Base-by-base conservation (phyloP, 257 asterid genomes). In the Petrea volubilis region DNA sequence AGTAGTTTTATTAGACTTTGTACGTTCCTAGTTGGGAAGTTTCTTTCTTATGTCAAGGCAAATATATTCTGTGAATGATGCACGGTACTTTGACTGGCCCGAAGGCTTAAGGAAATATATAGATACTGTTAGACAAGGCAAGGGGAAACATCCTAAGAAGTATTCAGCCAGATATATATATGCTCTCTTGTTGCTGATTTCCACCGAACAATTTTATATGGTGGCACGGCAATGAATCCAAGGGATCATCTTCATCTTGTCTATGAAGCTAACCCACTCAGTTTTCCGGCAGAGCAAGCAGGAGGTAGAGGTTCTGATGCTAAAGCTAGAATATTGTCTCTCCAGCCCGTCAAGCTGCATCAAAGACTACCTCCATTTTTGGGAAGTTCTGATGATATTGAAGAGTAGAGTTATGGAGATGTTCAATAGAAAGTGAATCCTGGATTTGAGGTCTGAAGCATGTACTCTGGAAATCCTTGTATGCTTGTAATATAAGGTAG, bases 141-240 rank as follows among this genome's bases (percentile, higher is more conserved):
- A 87, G 74, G 98, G 97, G 0, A 76, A 77, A 61, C 49, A 83
- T 71, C 97, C 95, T 1, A 93, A 93, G 76, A 93, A 93, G 77
- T 93, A 93, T 73, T 93, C 98, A 11, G 97, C 98, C 18, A 78
- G 98, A 38, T 93, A 93, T 68, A n/a, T n/a, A 93, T 93, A 77
- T 93, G 96, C 51, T 93, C 97, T 65, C 97, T 91, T 5, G 96
- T 93, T 74, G 98, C 98, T 49, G 98, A 93, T 93, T 87, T 93
- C 69, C 98, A 93, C 56, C 81, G 98, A 10, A 93, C 98, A 2
- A 91, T 93, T 43, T 68, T 93, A 40, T 93, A 93, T 57, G 98
- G 98, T 17, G 97, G 98, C 8, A 80, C 85, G 52, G 93, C 97
- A 2, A 93, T 91, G 98, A 93, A 93, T 66, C 98, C 98, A 7